phyloP scores from a whole-genome alignment of 2,329 filamentous ascomycete genomes.

The Cladophialophora bantiana region DNA sequence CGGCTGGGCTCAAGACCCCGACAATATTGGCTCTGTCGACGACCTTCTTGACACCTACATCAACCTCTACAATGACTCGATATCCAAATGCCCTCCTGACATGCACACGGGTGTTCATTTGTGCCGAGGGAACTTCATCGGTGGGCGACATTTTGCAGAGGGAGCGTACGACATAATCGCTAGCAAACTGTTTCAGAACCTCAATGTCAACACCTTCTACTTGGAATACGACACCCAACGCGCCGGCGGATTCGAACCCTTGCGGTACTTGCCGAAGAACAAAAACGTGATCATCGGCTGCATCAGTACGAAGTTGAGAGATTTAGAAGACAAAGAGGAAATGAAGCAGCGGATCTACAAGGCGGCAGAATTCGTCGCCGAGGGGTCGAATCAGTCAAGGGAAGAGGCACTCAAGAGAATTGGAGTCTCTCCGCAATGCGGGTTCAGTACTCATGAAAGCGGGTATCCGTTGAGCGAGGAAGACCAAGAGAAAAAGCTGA shows the following conservation, averaged over 20 bases:
- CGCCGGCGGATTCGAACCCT: slow-evolving; percentile 67
- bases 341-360: slow-evolving; percentile 62
- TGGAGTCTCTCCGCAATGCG: slow-evolving; percentile 69
- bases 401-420: slow-evolving; percentile 71
- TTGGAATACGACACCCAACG: slow-evolving; percentile 69
- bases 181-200: slow-evolving; percentile 64
- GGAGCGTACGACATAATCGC: slow-evolving; percentile 70
- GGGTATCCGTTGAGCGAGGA: slow-evolving; percentile 71
- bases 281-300: slow-evolving; percentile 67
- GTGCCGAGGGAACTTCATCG: slow-evolving; percentile 69
- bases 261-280: slow-evolving; percentile 62
- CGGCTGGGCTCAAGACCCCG: slow-evolving; percentile 69
- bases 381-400: slow-evolving; percentile 65
- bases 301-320: slow-evolving; percentile 64
- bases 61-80: slow-evolving; percentile 72
- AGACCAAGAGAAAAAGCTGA: slow-evolving; percentile 72
- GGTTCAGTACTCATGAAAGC: slow-evolving; percentile 72
- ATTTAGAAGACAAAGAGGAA: slow-evolving; percentile 65
- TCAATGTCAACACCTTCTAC: slow-evolving; percentile 68
- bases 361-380: slow-evolving; percentile 69
- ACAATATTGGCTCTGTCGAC: slow-evolving; percentile 70
- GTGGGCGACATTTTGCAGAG: slow-evolving; percentile 65
- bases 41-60: slow-evolving; percentile 75
- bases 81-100: slow-evolving; percentile 65
- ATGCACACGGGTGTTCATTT: slow-evolving; percentile 76